A percentile compares a stretch with the other conserved stretches of the same genome.
These are phyloP conservation scores for Suhomyces sp. DNA, from an alignment of 805 yeast species.

Conservation along the genomic window DNA sequence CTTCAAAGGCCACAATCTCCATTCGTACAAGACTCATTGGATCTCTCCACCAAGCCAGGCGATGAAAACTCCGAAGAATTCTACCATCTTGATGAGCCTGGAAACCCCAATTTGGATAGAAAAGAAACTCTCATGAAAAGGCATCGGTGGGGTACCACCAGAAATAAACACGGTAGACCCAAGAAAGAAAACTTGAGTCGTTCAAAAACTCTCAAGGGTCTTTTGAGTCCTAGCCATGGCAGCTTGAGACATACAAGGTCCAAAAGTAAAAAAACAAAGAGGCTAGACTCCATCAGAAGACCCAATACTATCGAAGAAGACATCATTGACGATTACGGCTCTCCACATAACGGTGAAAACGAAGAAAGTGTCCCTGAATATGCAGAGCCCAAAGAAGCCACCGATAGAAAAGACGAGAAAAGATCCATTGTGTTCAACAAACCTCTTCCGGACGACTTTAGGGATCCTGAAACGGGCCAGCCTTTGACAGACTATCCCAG, in stretches of 20 bases:
- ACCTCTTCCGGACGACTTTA: constrained; percentile 54
- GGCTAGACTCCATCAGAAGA: constrained; percentile 17
- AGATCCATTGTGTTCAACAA: constrained; percentile 60
- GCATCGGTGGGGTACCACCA: constrained; percentile 88
- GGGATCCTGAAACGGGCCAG: constrained; percentile 57
- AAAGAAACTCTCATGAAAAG: constrained; percentile 62
- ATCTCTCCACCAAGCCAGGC: constrained; percentile 2
- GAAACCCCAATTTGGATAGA: constrained; percentile 8
- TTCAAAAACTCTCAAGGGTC: constrained; percentile 56
- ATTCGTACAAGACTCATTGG: constrained; percentile 16
- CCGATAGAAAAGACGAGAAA: constrained; percentile 27
- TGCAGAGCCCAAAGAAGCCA: constrained; percentile 29
- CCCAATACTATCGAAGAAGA: constrained; percentile 23
- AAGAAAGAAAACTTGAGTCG: constrained; percentile 45
- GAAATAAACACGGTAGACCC: constrained; percentile 71
- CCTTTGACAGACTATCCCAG: constrained; percentile 67
- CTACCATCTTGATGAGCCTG: constrained; percentile 14
- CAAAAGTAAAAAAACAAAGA: constrained; percentile 5
- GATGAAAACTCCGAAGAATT: constrained; percentile 8
- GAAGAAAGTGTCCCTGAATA: constrained; percentile 15
- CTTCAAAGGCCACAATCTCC: constrained; percentile 29
- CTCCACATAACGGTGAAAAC: constrained; percentile 9
- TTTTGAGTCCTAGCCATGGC: constrained; percentile 20
- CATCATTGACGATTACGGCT: constrained; percentile 20
- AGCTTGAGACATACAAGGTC: constrained; percentile 5